Conservation (phyloP, 2,329 filamentous ascomycete species). For the Trichoderma sp. region DNA sequence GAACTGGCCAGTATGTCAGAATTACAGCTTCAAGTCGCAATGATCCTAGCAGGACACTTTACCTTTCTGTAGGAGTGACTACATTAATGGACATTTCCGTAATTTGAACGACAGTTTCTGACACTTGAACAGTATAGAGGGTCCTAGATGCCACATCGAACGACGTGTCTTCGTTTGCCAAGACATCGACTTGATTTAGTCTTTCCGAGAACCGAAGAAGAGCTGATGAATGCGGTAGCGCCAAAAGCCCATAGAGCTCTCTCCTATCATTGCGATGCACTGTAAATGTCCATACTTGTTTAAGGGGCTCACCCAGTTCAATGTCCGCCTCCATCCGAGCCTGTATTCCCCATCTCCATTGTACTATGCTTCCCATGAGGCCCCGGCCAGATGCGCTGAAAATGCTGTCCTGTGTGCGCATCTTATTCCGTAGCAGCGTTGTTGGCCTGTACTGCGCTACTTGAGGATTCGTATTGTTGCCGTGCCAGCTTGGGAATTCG, state of each 20-base stretch:
- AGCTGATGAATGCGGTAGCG: slow-evolving; percentile 47
- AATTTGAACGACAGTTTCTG: slow-evolving; percentile 48
- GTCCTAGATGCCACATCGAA: slow-evolving; percentile 56
- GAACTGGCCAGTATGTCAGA: slow-evolving; percentile 25
- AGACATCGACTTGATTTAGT: slow-evolving; percentile 43
- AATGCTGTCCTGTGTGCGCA: slow-evolving; percentile 49
- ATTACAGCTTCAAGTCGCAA: background rate
- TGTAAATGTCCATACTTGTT: slow-evolving; percentile 52
- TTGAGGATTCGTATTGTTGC: background rate
- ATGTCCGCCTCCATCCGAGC: slow-evolving; percentile 62
- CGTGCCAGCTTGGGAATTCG: slow-evolving; percentile 29
- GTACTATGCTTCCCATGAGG: slow-evolving; percentile 59
- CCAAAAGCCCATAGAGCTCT: slow-evolving; percentile 41
- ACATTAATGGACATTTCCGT: slow-evolving; percentile 49
- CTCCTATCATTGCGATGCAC: slow-evolving; percentile 22
- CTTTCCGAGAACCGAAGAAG: slow-evolving; percentile 49
- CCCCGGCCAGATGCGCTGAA: slow-evolving; percentile 67
- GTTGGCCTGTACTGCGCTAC: slow-evolving; percentile 16
- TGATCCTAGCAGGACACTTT: slow-evolving; percentile 11
- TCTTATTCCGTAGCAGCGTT: slow-evolving; percentile 20
- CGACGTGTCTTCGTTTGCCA: slow-evolving; percentile 38
- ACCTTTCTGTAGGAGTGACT: slow-evolving; percentile 37
- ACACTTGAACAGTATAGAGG: slow-evolving; percentile 41
- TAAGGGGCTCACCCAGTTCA: slow-evolving; percentile 47
- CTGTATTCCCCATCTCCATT: slow-evolving; percentile 67